A percentile compares a stretch with the other conserved stretches of the same genome.
Evolutionary conservation across 106 monocot genomes (phyloP).

Genomic region (Iris macrosiphon): DNA sequence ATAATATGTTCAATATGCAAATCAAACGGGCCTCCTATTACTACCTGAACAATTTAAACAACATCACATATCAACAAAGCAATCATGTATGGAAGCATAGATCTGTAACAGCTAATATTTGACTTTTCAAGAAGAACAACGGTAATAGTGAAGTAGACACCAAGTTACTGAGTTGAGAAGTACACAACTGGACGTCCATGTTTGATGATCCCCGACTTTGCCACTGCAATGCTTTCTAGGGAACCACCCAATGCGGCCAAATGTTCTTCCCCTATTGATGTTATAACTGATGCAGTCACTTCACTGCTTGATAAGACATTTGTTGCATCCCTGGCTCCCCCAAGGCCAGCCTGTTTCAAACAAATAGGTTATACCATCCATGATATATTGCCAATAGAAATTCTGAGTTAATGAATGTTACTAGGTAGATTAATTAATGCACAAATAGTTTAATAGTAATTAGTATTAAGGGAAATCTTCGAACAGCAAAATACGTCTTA

Average conservation of each 20-base stretch:
- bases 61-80: background rate
- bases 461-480: no score
- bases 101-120: background rate
- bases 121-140: background rate
- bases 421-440: no score
- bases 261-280: conserved; percentile 86
- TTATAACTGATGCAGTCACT: conserved; percentile 62
- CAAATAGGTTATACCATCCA: no score
- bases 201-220: conserved; percentile 95
- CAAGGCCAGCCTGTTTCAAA: conserved; percentile 70
- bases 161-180: background rate
- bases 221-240: conserved; percentile 82
- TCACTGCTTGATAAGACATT: conserved; percentile 64
- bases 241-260: conserved; percentile 87
- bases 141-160: background rate
- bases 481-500: no score
- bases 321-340: conserved; percentile 91
- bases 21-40: conserved; percentile 86
- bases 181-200: conserved; percentile 68
- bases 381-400: no score
- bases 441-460: no score
- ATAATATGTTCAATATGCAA: conserved; percentile 64
- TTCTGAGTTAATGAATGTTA: no score
- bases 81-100: background rate
- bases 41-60: conserved; percentile 39